These are phyloP conservation scores for Hemerocallis citrina DNA, from an alignment of 106 monocot genomes.

Conservation along the genomic window DNA sequence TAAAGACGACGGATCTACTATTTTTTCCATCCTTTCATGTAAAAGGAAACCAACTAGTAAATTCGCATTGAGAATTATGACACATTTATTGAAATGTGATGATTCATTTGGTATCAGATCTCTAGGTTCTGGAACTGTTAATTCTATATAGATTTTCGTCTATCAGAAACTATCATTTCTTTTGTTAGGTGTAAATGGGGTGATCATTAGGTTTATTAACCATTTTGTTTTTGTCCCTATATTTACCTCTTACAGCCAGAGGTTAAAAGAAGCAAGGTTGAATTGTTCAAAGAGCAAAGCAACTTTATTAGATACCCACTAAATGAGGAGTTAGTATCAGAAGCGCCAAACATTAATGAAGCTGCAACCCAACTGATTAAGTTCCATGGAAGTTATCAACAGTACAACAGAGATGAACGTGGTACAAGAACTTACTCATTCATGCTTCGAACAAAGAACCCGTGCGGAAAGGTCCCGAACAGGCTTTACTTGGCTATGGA, in stretches of 20 bases:
- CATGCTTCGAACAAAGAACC: conserved; percentile 98
- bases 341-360: conserved; percentile 89
- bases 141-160: neutral
- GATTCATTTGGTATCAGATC: neutral
- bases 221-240: neutral
- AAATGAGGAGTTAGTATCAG: conserved; percentile 78
- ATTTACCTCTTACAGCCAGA: conserved; percentile 31
- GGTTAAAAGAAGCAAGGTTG: conserved; percentile 91
- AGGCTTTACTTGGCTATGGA: conserved; percentile 93
- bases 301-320: conserved; percentile 91
- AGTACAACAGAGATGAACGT: conserved; percentile 82
- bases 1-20: too few species aligned
- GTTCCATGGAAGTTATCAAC: conserved; percentile 98
- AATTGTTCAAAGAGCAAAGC: conserved; percentile 91
- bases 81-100: too few species aligned
- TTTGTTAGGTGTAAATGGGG: neutral
- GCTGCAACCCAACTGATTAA: conserved; percentile 83
- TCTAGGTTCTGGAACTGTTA: neutral
- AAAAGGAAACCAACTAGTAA: too few species aligned
- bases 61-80: too few species aligned
- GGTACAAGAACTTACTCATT: conserved; percentile 69
- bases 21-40: too few species aligned
- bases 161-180: neutral
- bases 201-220: neutral
- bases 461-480: conserved; percentile 89